Evolutionary conservation across 768 basidiomycete species (phyloP).

Genomic region (Hericium alpestre): DNA sequence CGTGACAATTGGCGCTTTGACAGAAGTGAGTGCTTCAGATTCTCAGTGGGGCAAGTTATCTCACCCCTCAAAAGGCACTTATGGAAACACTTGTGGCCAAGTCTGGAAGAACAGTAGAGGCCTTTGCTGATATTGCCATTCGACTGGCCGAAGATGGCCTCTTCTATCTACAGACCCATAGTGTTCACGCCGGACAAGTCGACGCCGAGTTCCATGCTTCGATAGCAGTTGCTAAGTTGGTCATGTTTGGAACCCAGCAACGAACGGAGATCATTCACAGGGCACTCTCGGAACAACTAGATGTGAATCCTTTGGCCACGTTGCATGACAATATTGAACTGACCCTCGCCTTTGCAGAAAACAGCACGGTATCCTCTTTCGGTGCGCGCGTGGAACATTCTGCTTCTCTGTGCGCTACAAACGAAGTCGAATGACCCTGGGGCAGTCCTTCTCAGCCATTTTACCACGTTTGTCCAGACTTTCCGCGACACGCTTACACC

Average conservation of each 20-base stretch:
- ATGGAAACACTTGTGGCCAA: background rate
- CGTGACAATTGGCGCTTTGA: conserved; percentile 36
- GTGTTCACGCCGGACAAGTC: conserved; percentile 24
- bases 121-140: background rate
- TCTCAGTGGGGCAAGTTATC: background rate
- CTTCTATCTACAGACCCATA: conserved; percentile 18
- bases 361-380: conserved; percentile 16
- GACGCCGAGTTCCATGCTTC: conserved; percentile 44
- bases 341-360: no score
- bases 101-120: conserved; percentile 4
- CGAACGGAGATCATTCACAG: conserved; percentile 33
- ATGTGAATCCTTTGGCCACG: background rate
- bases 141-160: conserved; percentile 9
- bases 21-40: conserved; percentile 37
- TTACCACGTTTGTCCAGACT: conserved; percentile 36
- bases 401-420: conserved; percentile 44
- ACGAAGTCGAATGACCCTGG: conserved; percentile 25
- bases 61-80: background rate
- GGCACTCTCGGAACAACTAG: conserved; percentile 23
- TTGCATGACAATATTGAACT: no score
- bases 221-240: conserved; percentile 38
- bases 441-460: conserved; percentile 37
- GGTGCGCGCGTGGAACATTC: conserved; percentile 57
- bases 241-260: conserved; percentile 34
- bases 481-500: conserved; percentile 31